Evolutionary conservation across 768 basidiomycete species (phyloP).

Genomic region (Serendipita vermifera): DNA sequence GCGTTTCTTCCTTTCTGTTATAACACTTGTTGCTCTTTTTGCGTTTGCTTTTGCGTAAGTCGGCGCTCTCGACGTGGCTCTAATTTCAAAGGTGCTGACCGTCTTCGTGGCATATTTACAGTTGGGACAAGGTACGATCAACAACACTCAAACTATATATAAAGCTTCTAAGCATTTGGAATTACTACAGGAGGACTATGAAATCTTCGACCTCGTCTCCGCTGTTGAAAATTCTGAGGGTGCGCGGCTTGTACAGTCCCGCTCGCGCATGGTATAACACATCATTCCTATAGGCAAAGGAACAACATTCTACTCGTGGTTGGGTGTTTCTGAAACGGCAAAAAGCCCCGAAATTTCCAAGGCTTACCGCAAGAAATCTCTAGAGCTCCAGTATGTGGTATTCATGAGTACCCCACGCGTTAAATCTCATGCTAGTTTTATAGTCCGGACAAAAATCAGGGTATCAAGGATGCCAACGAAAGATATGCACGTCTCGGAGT

Average conservation of each 20-base stretch:
- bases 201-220: conserved; percentile 88
- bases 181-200: conserved; percentile 68
- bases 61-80: no score
- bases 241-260: conserved; percentile 18
- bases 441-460: conserved; percentile 94
- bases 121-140: conserved; percentile 15
- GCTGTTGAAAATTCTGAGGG: conserved; percentile 74
- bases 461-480: conserved; percentile 67
- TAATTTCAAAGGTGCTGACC: no score
- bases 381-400: conserved; percentile 67
- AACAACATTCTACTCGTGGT: conserved; percentile 92
- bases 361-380: conserved; percentile 85
- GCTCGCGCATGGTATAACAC: neutral
- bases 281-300: conserved; percentile 53
- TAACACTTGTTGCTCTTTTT: no score
- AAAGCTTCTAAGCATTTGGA: neutral
- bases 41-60: no score
- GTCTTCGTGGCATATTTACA: no score
- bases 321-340: conserved; percentile 67
- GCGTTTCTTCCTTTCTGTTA: no score
- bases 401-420: neutral
- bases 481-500: conserved; percentile 87
- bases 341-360: conserved; percentile 64
- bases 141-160: neutral
- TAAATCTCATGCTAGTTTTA: neutral